These are phyloP conservation scores for Xylaria grammica DNA, from an alignment of 495 filamentous ascomycete genomes.

Conservation along the genomic window DNA sequence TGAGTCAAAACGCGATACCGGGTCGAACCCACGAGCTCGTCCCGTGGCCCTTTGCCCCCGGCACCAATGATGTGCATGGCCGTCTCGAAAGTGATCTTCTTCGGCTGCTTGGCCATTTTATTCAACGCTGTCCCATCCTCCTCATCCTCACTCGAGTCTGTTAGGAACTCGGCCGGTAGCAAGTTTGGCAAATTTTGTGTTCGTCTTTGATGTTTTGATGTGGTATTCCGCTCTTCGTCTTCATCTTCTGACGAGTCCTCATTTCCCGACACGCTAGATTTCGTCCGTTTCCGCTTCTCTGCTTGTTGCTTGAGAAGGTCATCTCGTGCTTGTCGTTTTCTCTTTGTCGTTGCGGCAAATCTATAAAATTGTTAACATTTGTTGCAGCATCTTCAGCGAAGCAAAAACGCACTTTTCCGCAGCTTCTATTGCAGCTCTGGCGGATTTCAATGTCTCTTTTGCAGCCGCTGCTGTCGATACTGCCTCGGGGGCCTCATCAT, in stretches of 20 bases:
- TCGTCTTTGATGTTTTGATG: slow-evolving; percentile 26
- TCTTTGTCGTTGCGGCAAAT: slow-evolving; percentile 47
- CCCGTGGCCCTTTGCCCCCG: slow-evolving; percentile 38
- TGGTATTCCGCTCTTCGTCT: slow-evolving; percentile 20
- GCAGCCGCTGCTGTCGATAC: slow-evolving; percentile 47
- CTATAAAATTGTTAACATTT: slow-evolving; percentile 33
- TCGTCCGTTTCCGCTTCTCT: slow-evolving; percentile 42
- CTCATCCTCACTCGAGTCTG: slow-evolving; percentile 48
- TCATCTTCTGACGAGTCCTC: slow-evolving; percentile 4
- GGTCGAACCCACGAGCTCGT: slow-evolving; percentile 46
- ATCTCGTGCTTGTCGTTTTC: slow-evolving; percentile 53
- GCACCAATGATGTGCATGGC: slow-evolving; percentile 30
- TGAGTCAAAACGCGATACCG: slow-evolving; percentile 47
- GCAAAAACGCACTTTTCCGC: slow-evolving; percentile 43
- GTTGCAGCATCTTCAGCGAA: slow-evolving; percentile 12
- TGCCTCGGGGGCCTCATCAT: slow-evolving; percentile 51
- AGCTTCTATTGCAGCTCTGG: slow-evolving; percentile 44
- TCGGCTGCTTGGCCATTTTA: slow-evolving; percentile 31
- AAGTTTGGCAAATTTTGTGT: slow-evolving; percentile 38
- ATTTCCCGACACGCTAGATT: slow-evolving; percentile 20
- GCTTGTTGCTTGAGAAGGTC: slow-evolving; percentile 52
- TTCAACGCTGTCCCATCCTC: slow-evolving; percentile 33
- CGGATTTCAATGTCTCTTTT: slow-evolving; percentile 40
- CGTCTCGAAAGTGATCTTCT: slow-evolving; percentile 43
- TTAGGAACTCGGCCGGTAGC: slow-evolving; percentile 51